A percentile compares a stretch with the other conserved stretches of the same genome.
These are phyloP conservation scores for Mycena pura DNA, from an alignment of 768 basidiomycete genomes.

Conservation along the genomic window DNA sequence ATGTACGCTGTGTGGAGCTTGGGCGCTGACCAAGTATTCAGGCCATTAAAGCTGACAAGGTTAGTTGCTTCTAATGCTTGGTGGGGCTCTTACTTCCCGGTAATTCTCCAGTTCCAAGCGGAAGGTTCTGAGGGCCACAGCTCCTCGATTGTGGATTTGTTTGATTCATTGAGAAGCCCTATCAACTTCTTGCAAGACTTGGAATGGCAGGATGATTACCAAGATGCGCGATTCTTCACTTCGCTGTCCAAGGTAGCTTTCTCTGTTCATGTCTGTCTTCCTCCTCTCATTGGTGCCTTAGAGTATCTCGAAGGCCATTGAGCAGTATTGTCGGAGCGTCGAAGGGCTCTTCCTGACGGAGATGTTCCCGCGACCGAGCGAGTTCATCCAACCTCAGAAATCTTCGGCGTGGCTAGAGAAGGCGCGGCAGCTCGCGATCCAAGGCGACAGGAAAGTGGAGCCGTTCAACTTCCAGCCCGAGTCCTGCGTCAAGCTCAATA, in stretches of 20 bases:
- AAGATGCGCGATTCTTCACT: conserved; percentile 90
- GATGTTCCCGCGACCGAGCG: conserved; percentile 87
- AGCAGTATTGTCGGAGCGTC: conserved; percentile 88
- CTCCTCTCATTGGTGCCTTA: conserved; percentile 35
- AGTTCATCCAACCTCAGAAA: conserved; percentile 84
- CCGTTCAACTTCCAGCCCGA: conserved; percentile 94
- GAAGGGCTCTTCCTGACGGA: conserved; percentile 93
- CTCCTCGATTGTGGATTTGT: conserved; percentile 96
- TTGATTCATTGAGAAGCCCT: conserved; percentile 91
- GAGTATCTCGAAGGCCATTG: conserved; percentile 91
- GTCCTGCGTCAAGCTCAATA: conserved; percentile 97
- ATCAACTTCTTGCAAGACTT: conserved; percentile 88
- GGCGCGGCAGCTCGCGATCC: conserved; percentile 74
- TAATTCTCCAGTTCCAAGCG: conserved; percentile 67
- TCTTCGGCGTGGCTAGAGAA: conserved; percentile 90
- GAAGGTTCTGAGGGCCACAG: conserved; percentile 85
- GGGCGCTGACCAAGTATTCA: conserved; percentile 34
- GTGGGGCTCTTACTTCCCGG: neutral
- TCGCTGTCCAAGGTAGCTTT: conserved; percentile 77
- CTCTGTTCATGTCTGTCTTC: neutral
- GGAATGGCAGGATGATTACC: conserved; percentile 91
- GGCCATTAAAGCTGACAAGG: conserved; percentile 87
- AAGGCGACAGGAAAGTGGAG: conserved; percentile 90
- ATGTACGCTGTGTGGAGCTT: neutral
- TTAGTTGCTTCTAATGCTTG: conserved; percentile 37